These are phyloP conservation scores for Aureobasidium melanogenum DNA, from an alignment of 2,329 filamentous ascomycete genomes.

Conservation along the genomic window DNA sequence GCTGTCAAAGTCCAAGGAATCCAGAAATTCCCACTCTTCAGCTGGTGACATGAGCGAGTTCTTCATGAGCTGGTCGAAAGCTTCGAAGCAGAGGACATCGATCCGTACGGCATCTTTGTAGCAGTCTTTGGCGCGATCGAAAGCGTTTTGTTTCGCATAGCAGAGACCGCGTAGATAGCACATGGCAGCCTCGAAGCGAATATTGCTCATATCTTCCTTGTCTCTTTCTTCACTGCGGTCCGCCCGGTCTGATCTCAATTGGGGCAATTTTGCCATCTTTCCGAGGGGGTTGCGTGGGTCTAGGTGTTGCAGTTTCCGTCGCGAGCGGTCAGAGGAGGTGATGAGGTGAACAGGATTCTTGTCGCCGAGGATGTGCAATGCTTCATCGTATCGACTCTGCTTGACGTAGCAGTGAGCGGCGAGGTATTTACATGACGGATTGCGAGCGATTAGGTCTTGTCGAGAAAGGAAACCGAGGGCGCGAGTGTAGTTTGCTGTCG, in stretches of 20 bases:
- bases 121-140: slow-evolving; percentile 93
- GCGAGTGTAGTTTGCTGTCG: slow-evolving; percentile 86
- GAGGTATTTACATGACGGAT: slow-evolving; percentile 82
- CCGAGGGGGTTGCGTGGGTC: slow-evolving; percentile 43
- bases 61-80: slow-evolving; percentile 95
- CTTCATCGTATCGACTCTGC: slow-evolving; percentile 82
- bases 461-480: slow-evolving; percentile 78
- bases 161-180: slow-evolving; percentile 90
- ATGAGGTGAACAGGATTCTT: slow-evolving; percentile 89
- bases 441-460: slow-evolving; percentile 72
- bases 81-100: slow-evolving; percentile 96
- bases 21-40: slow-evolving; percentile 83
- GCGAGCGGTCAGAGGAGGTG: slow-evolving; percentile 52
- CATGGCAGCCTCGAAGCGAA: slow-evolving; percentile 93
- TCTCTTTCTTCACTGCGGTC: slow-evolving; percentile 55
- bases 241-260: slow-evolving; percentile 39
- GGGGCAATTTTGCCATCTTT: slow-evolving; percentile 29
- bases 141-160: slow-evolving; percentile 94
- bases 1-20: slow-evolving; percentile 82
- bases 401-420: slow-evolving; percentile 92
- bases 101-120: slow-evolving; percentile 97
- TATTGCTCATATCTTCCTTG: slow-evolving; percentile 61
- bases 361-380: slow-evolving; percentile 76
- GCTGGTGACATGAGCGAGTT: slow-evolving; percentile 85
- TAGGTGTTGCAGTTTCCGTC: slow-evolving; percentile 63